Base-by-base conservation (phyloP, 2,329 filamentous ascomycete genomes). In the Phaeoacremonium minimum region DNA sequence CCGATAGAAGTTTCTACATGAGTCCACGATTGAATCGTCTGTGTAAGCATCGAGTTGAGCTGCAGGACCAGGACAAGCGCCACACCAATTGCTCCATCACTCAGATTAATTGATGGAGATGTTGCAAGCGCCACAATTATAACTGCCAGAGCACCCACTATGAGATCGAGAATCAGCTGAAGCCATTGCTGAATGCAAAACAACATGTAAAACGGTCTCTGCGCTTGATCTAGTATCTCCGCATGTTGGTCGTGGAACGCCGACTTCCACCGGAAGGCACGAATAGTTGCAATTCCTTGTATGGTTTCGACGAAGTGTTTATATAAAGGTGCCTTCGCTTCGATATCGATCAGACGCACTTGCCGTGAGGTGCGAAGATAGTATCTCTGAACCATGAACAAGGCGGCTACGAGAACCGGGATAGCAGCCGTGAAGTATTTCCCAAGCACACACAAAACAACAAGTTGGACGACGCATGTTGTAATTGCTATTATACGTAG, bases 101-200 rank as follows among this genome's bases (percentile, higher is more conserved):
- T 35, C 4, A 19, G 33, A 7, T 22, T 31, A 6, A n/a, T 32
- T 14, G 35, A 32, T 11, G 37, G 32, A 4, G 17, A n/a, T 3
- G 34, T 32, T 12, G 36, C 42, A 2, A 47, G n/a, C n/a, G 34
- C 36, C 16, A 47, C 33, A 4, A 50, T 28, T 11, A 49, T 7
- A 2, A 45, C 31, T 12, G 44, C 42, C 8, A 48, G 32, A 29
- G 22, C 35, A 17, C 35, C 46, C 2, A 44, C 38, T 15, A 46
- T 34, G 7, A 48, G 36, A 26, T 46, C 40, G 9, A 48, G 32
- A 8, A 48, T 42, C 9, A 48, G 30, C 5, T 30, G 26, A 14
- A 48, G 40, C 46, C 46, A 48, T 19, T 43, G 44, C 40, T 48
- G 44, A n/a, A 48, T 41, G 15, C 36, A 37, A 2, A 40, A 18